Evolutionary conservation across 257 asterid genomes (phyloP).

Genomic region (Nicotiana obtusifolia): DNA sequence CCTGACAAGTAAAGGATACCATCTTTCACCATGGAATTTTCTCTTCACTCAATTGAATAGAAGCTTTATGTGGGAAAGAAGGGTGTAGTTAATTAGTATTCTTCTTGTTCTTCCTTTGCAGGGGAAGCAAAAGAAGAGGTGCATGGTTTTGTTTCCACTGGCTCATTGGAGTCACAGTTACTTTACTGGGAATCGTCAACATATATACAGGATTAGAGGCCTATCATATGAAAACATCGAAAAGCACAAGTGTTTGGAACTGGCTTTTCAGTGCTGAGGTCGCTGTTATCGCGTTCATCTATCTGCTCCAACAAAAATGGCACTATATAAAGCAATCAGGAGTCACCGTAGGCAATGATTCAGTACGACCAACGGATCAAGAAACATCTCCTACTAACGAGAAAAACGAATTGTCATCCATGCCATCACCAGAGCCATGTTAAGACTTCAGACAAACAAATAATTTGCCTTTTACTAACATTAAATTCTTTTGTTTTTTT

Average conservation of each 20-base stretch:
- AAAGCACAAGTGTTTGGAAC: slow-evolving; percentile 47
- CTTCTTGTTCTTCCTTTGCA: slow-evolving; percentile 24
- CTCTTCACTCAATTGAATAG: neutral
- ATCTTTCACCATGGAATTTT: neutral
- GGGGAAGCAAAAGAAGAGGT: slow-evolving; percentile 67
- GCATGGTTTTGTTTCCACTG: slow-evolving; percentile 72
- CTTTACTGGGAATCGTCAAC: slow-evolving; percentile 63
- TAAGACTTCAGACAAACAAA: neutral
- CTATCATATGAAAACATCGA: slow-evolving; percentile 52
- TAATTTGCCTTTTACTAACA: slow-evolving; percentile 5
- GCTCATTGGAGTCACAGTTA: slow-evolving; percentile 57
- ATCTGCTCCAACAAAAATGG: slow-evolving; percentile 85
- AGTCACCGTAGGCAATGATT: slow-evolving; percentile 33
- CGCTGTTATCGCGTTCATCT: slow-evolving; percentile 40
- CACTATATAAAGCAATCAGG: slow-evolving; percentile 52
- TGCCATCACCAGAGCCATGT: slow-evolving; percentile 22
- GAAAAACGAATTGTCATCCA: slow-evolving; percentile 28
- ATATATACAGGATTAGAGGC: slow-evolving; percentile 77
- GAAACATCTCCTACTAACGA: slow-evolving; percentile 37
- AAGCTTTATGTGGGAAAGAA: neutral
- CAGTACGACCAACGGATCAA: slow-evolving; percentile 62
- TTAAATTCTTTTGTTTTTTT: neutral
- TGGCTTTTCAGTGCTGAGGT: slow-evolving; percentile 51
- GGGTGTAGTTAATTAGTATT: neutral
- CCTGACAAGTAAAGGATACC: slow-evolving; percentile 49